Evolutionary conservation across 495 filamentous ascomycete species (phyloP), one percentile per base, ranked within the genome.

Genomic region (Oidiodendron maius): DNA sequence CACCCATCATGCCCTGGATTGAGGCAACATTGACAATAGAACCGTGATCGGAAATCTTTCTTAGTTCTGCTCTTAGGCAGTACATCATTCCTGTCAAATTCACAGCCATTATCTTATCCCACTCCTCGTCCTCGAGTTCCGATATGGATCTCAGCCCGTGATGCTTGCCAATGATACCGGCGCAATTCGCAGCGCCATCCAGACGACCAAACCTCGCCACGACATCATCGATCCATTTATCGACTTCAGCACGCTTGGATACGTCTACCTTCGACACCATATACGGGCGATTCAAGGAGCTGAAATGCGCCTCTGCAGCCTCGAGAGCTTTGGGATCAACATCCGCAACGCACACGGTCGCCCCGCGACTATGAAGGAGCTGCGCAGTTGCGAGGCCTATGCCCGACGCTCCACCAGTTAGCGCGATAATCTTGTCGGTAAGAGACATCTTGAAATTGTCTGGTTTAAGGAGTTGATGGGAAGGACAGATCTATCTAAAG

Each of bases 71-170:
- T 28, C 75, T 66, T 44, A 81, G 36, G 55, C 76, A 81, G 53
- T 75, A 74, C 71, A 81, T 78, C 42, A 71, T 67, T 1, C 79
- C 78, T 13, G 70, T 74, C 18, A 80, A 51, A 56, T 83, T 82
- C 15, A 79, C 75, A 4, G 65, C 63, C 15, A 83, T 66, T 24
- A 80, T 64, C 50, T 56, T 53, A 51, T 79, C 59, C 76, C 74
- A 81, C 50, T 77, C 75, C 10, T 72, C 69, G 30, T 58, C 56
- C 11, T 65, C 59, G 46, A 67, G 47, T 1, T 76, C 68, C 6
- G 59, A 56, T 12, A 79, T 58, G 10, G 32, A 40, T 5, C 57
- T 63, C 4, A 61, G 43, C 0, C 65, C 68, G 30, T 64, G 56
- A 6, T 60, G 25, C 37, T 63, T 62, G 2, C 56, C 73, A 10